Base-by-base conservation (phyloP, 768 basidiomycete species). In the Tylopilus subfusipes region DNA sequence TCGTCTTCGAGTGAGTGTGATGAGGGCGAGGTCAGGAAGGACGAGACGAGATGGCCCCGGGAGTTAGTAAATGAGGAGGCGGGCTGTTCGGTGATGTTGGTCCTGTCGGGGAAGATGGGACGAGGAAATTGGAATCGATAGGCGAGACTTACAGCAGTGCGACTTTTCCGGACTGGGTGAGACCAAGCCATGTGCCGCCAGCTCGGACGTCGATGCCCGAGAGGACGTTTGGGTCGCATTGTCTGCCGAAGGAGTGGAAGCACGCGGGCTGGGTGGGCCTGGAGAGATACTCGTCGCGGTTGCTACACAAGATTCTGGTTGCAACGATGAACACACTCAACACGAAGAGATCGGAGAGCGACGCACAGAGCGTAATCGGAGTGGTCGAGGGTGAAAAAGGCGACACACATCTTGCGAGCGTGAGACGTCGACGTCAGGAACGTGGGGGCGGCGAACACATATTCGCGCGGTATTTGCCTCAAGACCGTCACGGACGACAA, bases 131-230 rank as follows among this genome's bases (percentile, higher is more conserved):
- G 34, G 31, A 5, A 16, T 19, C 5, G 10, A n/a, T 9, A 1
- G 22, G 36, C 25, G 42, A 4, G 1, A 69, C 90, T 71, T 69
- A 91, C 90, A 92, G 65, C 48, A 93, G 66, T 13, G 87, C 88
- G 51, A 90, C 71, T 59, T 79, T 79, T 22, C 91, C 91, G 55
- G 77, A 57, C 55, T 79, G 78, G 65, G 69, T 82, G 53, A 91
- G 70, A 13, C 91, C 91, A 63, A 90, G 78, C 91, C 91, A 93
- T 33, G 90, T 88, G 42, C 91, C 91, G 38, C 89, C 89, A 3
- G 84, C 90, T 45, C 73, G 73, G 21, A 76, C 64, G 71, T 93
- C 91, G 60, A 84, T 79, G 45, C 91, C 91, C 2, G 89, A 92
- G 51, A 93, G 76, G 55, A 93, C 68, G 46, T 64, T 64, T 22